A percentile compares a stretch with the other conserved stretches of the same genome.
These are phyloP conservation scores for Diospyros lotus DNA, from an alignment of 148 eudicot genomes.

Conservation along the genomic window DNA sequence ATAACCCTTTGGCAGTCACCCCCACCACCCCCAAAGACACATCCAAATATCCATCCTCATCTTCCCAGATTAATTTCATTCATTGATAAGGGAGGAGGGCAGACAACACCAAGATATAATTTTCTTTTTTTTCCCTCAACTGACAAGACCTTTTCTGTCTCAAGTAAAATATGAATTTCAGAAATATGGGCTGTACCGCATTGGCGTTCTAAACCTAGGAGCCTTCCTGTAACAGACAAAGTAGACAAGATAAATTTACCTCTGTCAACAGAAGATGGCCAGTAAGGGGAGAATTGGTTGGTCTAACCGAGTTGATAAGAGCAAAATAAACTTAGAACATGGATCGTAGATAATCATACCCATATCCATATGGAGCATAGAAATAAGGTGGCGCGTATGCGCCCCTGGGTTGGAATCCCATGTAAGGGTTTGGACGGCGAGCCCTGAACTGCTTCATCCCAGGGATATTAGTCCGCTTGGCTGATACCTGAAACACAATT, in stretches of 20 bases:
- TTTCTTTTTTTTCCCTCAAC: not conserved
- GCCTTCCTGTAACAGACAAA: conserved; percentile 47
- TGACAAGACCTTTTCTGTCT: not conserved
- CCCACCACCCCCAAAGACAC: no score
- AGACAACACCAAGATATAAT: no score
- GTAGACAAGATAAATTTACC: not conserved
- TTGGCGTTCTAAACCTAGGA: conserved; percentile 66
- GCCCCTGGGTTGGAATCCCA: conserved; percentile 35
- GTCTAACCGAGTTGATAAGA: not conserved
- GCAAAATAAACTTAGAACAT: not conserved
- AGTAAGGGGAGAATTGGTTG: not conserved
- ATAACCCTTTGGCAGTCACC: no score
- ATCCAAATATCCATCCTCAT: no score
- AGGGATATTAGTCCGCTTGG: conserved; percentile 61
- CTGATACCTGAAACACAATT: conserved; percentile 26
- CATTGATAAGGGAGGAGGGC: no score
- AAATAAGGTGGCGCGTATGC: conserved; percentile 49
- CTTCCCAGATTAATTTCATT: no score
- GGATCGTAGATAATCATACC: conserved; percentile 32
- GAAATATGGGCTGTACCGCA: conserved; percentile 68
- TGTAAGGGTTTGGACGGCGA: conserved; percentile 56
- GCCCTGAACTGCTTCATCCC: conserved; percentile 72
- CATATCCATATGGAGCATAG: conserved; percentile 69
- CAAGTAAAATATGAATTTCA: not conserved
- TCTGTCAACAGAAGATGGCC: no score